A percentile compares a stretch with the other conserved stretches of the same genome.
Conservation (phyloP, 2,329 filamentous ascomycete species). For the Diaporthe sp. region DNA sequence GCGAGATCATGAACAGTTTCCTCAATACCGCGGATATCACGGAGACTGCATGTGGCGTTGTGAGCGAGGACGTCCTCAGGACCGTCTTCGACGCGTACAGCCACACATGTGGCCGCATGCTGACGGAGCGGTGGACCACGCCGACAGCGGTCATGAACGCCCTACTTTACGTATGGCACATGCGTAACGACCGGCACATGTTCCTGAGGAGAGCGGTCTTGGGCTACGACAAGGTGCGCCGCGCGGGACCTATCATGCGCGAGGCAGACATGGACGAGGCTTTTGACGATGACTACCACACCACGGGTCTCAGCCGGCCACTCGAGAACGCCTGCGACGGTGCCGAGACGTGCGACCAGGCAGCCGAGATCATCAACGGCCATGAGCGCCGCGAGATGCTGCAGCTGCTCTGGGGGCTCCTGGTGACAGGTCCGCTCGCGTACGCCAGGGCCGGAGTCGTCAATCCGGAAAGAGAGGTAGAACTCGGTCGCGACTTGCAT, state of each 20-base stretch:
- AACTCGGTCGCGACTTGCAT: conserved; percentile 3
- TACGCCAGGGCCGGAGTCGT: conserved; percentile 13
- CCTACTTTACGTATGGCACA: not conserved
- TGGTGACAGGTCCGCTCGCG: conserved; percentile 10
- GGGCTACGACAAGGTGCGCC: conserved; percentile 20
- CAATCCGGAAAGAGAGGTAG: conserved; percentile 1
- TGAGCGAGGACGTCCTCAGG: conserved; percentile 13
- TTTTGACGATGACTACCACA: conserved; percentile 23
- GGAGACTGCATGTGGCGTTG: not conserved
- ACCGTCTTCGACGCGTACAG: conserved; percentile 12
- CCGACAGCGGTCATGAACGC: not conserved
- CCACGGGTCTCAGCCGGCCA: conserved; percentile 11
- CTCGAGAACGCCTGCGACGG: conserved; percentile 17
- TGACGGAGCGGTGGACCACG: conserved; percentile 22
- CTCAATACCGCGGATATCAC: conserved; percentile 23
- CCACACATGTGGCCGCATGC: conserved; percentile 11
- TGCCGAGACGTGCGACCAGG: conserved; percentile 9
- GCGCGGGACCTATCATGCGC: not conserved
- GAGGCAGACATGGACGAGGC: conserved; percentile 16
- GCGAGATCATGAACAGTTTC: conserved; percentile 25
- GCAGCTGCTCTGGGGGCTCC: not conserved
- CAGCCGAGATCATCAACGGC: not conserved
- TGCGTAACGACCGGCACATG: conserved; percentile 1
- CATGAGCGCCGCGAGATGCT: conserved; percentile 22
- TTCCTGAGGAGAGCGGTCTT: conserved; percentile 11